Evolutionary conservation across 2,329 filamentous ascomycete species (phyloP).

Genomic region (Talaromyces islandicus): DNA sequence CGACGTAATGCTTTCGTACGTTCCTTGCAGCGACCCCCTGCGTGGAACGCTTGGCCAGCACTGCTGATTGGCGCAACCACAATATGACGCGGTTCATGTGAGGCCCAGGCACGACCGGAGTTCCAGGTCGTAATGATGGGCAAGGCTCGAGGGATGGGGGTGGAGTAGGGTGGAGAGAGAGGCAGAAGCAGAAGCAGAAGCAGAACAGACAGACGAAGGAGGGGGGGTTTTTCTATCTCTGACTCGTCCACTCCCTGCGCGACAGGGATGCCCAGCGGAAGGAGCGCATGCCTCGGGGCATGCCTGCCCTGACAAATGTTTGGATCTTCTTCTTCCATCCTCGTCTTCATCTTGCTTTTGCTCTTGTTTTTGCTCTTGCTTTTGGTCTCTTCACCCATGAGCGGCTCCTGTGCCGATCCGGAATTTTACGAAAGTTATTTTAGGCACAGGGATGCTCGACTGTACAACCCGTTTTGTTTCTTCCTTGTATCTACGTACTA

Average conservation of each 20-base stretch:
- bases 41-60: conserved; percentile 1
- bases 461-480: not conserved
- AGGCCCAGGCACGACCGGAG: not conserved
- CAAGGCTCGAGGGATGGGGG: not conserved
- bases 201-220: not conserved
- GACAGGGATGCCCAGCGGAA: not conserved
- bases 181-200: not conserved
- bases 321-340: not conserved
- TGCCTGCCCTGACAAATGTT: not conserved
- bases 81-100: not conserved
- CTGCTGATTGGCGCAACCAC: not conserved
- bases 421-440: not conserved
- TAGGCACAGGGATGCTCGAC: not conserved
- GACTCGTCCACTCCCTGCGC: not conserved
- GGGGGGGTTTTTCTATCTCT: not conserved
- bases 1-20: not conserved
- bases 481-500: not conserved
- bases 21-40: conserved; percentile 5
- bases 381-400: not conserved
- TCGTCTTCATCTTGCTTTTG: not conserved
- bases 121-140: not conserved
- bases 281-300: not conserved
- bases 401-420: not conserved
- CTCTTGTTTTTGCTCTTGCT: not conserved
- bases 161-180: not conserved